Conservation (phyloP, 805 yeast genomes). For the Lipomyces anomalus region DNA sequence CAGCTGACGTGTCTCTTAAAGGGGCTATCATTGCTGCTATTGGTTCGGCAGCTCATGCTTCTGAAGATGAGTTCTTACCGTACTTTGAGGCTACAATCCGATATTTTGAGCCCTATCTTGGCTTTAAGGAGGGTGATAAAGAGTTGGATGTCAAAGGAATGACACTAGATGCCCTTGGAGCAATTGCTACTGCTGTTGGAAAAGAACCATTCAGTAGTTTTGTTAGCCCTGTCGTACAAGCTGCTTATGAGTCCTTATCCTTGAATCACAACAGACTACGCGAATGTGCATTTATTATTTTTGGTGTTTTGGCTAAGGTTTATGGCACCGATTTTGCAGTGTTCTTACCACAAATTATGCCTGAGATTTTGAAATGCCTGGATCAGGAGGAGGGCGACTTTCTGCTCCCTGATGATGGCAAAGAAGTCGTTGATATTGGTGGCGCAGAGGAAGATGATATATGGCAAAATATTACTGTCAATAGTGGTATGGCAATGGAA, state of each 20-base stretch:
- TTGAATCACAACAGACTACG: slow-evolving; percentile 79
- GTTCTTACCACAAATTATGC: slow-evolving; percentile 75
- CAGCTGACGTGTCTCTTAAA: slow-evolving; percentile 40
- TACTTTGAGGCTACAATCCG: slow-evolving; percentile 77
- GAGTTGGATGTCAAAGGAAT: slow-evolving; percentile 87
- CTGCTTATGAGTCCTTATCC: slow-evolving; percentile 73
- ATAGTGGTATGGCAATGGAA: slow-evolving; percentile 92
- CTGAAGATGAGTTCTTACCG: slow-evolving; percentile 82
- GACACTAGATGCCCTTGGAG: slow-evolving; percentile 87
- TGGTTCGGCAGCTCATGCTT: slow-evolving; percentile 94
- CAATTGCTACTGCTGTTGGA: slow-evolving; percentile 96
- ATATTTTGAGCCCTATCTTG: slow-evolving; percentile 74
- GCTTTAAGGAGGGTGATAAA: slow-evolving; percentile 69
- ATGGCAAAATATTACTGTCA: slow-evolving; percentile 72
- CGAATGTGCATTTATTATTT: slow-evolving; percentile 91
- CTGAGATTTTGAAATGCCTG: slow-evolving; percentile 75
- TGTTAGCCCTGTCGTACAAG: slow-evolving; percentile 82
- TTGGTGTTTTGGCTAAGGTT: slow-evolving; percentile 90
- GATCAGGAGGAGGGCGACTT: slow-evolving; percentile 63
- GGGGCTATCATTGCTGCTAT: slow-evolving; percentile 84
- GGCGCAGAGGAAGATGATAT: slow-evolving; percentile 52
- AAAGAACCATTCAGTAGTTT: slow-evolving; percentile 78
- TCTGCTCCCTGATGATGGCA: slow-evolving; percentile 14
- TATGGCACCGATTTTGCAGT: slow-evolving; percentile 87
- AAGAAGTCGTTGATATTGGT: slow-evolving; percentile 26